Base-by-base conservation (phyloP, 441 rosid genomes). In the Adansonia madagascariensis region DNA sequence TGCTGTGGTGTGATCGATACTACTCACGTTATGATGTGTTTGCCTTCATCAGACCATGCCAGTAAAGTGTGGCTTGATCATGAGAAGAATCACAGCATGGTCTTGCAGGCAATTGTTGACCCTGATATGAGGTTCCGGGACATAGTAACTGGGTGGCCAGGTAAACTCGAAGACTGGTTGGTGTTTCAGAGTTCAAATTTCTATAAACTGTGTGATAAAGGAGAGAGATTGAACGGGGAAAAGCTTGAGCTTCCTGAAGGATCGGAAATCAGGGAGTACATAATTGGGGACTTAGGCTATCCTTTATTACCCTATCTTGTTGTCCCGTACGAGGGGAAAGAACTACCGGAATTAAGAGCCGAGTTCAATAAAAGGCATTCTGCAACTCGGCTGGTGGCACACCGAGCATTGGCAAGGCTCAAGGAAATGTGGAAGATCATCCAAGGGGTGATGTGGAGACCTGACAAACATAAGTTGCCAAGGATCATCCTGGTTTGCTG, bases 101-200 rank as follows among this genome's bases (percentile, higher is more conserved):
- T 91, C 73, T 74, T 91, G 86, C 95, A 89, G 81, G 93, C 84
- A 1, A 80, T 89, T 14, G 89, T 88, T 39, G 93, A 86, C 79
- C 86, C 91, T 10, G 85, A 86, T n/a, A 85, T 89, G 93, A 86
- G 90, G 79, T 89, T 89, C 84, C 84, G 82, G 14, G 93, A 89
- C 78, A 88, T 91, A 47, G 88, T 91, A 81, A 87, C 90, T 8
- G 95, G 95, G 63, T 91, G 95, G 95, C 93, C 95, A 0, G 93
- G 95, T 46, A 86, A 83, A 79, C 79, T 88, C 84, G 85, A 85
- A 49, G 93, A 87, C 50, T 50, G 61, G 73, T 71, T 74, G 49
- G 80, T 91, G 44, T 87, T 91, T 76, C 86, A 80, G 76, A 83
- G 82, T 74, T 91, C 91, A 31, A 83, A 79, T 70, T 85, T 89